Evolutionary conservation across 441 rosid genomes (phyloP).

Genomic region (Populus tomentosa): DNA sequence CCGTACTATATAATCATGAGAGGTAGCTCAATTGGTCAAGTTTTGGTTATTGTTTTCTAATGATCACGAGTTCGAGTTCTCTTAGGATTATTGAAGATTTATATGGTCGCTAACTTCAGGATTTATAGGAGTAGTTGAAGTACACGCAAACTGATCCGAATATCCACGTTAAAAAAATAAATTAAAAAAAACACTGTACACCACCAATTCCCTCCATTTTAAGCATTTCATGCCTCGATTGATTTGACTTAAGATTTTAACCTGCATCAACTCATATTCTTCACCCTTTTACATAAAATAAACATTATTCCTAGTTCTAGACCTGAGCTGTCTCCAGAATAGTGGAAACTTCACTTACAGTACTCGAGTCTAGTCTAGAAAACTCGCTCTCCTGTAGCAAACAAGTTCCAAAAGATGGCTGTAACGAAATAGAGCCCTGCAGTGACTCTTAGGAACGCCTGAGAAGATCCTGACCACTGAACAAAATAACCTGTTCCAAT

Average conservation of each 20-base stretch:
- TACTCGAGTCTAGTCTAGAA: slow-evolving; percentile 27
- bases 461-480: slow-evolving; percentile 86
- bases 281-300: not conserved
- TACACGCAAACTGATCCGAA: accelerated
- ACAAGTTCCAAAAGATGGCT: slow-evolving; percentile 65
- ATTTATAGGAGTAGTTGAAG: accelerated
- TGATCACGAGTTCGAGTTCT: no score
- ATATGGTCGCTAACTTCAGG: no score
- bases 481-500: slow-evolving; percentile 92
- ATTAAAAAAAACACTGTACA: slow-evolving; percentile 2
- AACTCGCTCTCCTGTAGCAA: slow-evolving; percentile 81
- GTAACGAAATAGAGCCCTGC: slow-evolving; percentile 70
- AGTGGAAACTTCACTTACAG: not conserved
- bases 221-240: not conserved
- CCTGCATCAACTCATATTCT: not conserved
- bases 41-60: no score
- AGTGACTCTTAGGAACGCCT: slow-evolving; percentile 72
- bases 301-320: not conserved
- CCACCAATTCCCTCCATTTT: not conserved
- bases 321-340: not conserved
- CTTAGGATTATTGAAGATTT: accelerated
- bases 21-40: accelerated
- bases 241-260: not conserved
- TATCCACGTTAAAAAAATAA: no score
- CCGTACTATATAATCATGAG: not conserved